Conservation (phyloP, 2,329 filamentous ascomycete genomes). For the Aspergillus thermomutatus region DNA sequence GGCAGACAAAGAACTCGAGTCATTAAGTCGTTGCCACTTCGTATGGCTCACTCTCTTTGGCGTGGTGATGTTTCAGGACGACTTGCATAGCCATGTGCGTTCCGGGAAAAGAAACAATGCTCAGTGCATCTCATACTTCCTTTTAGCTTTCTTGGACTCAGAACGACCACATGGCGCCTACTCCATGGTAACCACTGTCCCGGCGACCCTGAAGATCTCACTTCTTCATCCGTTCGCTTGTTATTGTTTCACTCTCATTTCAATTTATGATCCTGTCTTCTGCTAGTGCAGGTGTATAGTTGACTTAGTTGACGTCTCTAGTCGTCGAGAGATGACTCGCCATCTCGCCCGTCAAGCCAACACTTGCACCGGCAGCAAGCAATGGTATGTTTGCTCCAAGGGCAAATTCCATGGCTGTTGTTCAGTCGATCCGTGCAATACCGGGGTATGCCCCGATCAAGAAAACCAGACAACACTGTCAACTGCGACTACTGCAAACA, state of each 20-base stretch:
- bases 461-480: constrained; percentile 2
- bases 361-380: constrained; percentile 16
- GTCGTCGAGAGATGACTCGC: constrained; percentile 4
- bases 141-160: not conserved
- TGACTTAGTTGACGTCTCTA: not conserved
- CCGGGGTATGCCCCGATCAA: constrained; percentile 27
- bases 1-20: not conserved
- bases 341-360: constrained; percentile 8
- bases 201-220: not conserved
- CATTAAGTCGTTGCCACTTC: not conserved
- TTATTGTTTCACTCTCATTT: not conserved
- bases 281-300: not conserved
- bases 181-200: not conserved
- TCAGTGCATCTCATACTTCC: not conserved
- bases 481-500: not conserved
- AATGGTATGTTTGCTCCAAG: constrained; percentile 26
- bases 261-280: not conserved
- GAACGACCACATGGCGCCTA: not conserved
- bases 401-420: constrained; percentile 31
- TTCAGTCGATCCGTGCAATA: constrained; percentile 28
- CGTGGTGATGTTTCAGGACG: not conserved
- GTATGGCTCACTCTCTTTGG: not conserved
- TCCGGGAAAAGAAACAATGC: not conserved
- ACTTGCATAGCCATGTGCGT: not conserved
- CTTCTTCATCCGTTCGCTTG: not conserved